These are phyloP conservation scores for Pseudozyma sp. DNA, from an alignment of 1,284 basidiomycete genomes.

Conservation along the genomic window DNA sequence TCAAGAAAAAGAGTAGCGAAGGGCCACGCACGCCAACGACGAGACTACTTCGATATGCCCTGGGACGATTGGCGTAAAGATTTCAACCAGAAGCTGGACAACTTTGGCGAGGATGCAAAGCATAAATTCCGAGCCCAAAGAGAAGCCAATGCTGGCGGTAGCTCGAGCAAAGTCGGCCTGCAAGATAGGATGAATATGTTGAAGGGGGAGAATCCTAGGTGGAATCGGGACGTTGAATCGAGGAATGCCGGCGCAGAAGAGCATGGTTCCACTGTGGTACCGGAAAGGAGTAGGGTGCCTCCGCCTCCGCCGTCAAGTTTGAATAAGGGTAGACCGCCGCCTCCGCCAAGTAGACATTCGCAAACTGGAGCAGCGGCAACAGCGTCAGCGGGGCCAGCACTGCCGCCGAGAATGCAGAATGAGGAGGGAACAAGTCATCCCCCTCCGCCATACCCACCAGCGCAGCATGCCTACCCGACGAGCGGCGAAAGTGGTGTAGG, in stretches of 20 bases:
- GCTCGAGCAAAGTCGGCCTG: slow-evolving; percentile 18
- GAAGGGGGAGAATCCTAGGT: slow-evolving; percentile 44
- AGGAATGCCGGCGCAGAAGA: slow-evolving; percentile 20
- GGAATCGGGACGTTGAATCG: slow-evolving; percentile 38
- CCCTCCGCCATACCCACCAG: slow-evolving; percentile 49
- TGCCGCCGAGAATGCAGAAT: slow-evolving; percentile 58
- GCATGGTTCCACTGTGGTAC: slow-evolving; percentile 30
- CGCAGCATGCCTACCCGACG: slow-evolving; percentile 26
- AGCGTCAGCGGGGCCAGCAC: slow-evolving; percentile 21
- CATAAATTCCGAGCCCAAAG: slow-evolving; percentile 42
- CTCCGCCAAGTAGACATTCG: slow-evolving; percentile 32
- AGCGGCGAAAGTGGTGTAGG: slow-evolving; percentile 9
- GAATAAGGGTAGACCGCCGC: slow-evolving; percentile 34
- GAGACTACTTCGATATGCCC: slow-evolving; percentile 20
- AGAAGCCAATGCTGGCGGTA: slow-evolving; percentile 35
- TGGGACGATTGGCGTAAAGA: slow-evolving; percentile 47
- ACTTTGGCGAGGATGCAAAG: slow-evolving; percentile 49
- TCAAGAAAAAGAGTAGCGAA: too few relatives aligned
- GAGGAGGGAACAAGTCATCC: slow-evolving; percentile 51
- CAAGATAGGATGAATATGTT: slow-evolving; percentile 52
- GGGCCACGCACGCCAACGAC: too few relatives aligned
- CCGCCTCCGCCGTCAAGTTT: slow-evolving; percentile 24
- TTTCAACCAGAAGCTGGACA: slow-evolving; percentile 55
- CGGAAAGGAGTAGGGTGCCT: slow-evolving; percentile 32
- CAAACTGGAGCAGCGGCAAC: slow-evolving; percentile 1